Evolutionary conservation across 805 yeast species (phyloP).

Genomic region (Pichia kluyveri): DNA sequence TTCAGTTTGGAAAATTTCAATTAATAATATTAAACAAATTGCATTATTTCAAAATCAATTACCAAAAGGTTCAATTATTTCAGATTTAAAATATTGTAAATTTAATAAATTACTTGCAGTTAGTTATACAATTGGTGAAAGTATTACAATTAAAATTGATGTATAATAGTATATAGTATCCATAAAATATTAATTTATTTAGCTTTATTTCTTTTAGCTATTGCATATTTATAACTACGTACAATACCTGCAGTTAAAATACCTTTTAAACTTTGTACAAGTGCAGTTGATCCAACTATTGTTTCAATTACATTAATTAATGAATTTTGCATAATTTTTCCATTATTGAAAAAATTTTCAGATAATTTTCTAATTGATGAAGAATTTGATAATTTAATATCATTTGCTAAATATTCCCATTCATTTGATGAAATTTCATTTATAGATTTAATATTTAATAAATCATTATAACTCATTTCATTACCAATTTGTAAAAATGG

Average conservation of each 20-base stretch:
- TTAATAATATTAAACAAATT: not conserved
- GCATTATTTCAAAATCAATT: conserved; percentile 16
- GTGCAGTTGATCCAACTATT: conserved; percentile 62
- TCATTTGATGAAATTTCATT: conserved; percentile 22
- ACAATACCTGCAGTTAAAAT: conserved; percentile 75
- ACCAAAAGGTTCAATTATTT: not conserved
- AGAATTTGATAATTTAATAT: conserved; percentile 9
- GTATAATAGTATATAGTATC: not conserved
- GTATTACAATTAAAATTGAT: conserved; percentile 17
- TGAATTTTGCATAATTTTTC: not conserved
- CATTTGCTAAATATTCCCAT: conserved; percentile 26
- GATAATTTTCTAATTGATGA: not conserved
- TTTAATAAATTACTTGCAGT: conserved; percentile 18
- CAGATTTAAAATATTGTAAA: conserved; percentile 20
- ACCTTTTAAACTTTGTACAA: conserved; percentile 75
- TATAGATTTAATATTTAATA: not conserved
- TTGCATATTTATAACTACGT: conserved; percentile 65
- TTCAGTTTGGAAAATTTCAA: conserved; percentile 38
- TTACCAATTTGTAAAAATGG: too few species aligned
- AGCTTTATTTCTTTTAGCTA: conserved; percentile 49
- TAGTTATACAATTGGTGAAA: conserved; percentile 19
- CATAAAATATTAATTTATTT: too few species aligned
- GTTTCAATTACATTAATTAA: conserved; percentile 30
- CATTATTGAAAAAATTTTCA: not conserved
- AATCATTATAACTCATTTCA: conserved; percentile 1